Conservation (phyloP, 2,329 filamentous ascomycete genomes). For the Phyllosticta capitalensis region DNA sequence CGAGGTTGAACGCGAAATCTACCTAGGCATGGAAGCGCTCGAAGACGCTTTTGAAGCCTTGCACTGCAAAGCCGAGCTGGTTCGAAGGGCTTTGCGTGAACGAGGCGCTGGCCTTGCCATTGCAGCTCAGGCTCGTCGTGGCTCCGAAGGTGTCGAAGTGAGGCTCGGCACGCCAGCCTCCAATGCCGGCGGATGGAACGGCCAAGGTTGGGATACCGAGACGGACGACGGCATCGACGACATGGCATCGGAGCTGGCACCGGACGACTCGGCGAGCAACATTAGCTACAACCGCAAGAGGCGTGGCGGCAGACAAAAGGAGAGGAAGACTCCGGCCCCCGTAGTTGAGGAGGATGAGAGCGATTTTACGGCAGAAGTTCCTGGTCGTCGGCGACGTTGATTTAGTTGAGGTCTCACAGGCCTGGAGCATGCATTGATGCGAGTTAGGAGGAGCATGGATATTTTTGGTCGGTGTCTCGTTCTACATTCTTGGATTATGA, state of each 20-base stretch:
- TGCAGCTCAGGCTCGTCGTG: constrained; percentile 50
- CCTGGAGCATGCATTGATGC: neutral
- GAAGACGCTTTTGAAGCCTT: constrained; percentile 90
- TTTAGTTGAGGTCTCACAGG: neutral
- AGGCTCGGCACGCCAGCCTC: constrained; percentile 42
- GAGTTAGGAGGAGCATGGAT: neutral
- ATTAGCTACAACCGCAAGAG: constrained; percentile 62
- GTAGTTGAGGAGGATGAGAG: constrained; percentile 58
- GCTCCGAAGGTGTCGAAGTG: constrained; percentile 35
- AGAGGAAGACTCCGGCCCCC: constrained; percentile 61
- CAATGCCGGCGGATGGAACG: constrained; percentile 22
- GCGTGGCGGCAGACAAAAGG: constrained; percentile 56
- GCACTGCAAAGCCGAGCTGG: constrained; percentile 73
- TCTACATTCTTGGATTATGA: neutral
- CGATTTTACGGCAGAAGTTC: constrained; percentile 5
- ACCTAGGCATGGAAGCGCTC: constrained; percentile 83
- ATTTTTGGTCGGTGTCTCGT: neutral
- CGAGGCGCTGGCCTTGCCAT: constrained; percentile 68
- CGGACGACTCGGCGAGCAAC: constrained; percentile 73
- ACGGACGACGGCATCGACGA: constrained; percentile 27
- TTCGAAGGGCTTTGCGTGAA: constrained; percentile 70
- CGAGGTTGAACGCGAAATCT: constrained; percentile 89
- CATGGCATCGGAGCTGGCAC: constrained; percentile 46
- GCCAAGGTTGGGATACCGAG: constrained; percentile 23
- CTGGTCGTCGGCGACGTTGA: neutral